phyloP scores from a whole-genome alignment of 495 filamentous ascomycete species.

The Penicillium arizonense region DNA sequence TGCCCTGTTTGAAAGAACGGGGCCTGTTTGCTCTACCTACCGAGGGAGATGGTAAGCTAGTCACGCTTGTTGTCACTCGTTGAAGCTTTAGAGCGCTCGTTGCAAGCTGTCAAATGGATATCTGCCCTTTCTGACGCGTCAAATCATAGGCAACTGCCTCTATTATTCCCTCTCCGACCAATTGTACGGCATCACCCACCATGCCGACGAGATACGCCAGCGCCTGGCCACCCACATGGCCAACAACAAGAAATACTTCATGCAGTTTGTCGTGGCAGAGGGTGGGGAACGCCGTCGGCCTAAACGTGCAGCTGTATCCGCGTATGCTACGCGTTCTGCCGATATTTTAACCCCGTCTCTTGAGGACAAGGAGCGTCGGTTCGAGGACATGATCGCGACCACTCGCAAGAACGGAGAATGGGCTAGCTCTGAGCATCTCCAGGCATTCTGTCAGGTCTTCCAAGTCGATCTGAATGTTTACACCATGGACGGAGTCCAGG shows the following conservation, averaged over 20 bases:
- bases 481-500: slow-evolving; percentile 46
- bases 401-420: slow-evolving; percentile 65
- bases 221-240: slow-evolving; percentile 63
- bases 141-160: slow-evolving; percentile 64
- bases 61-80: background rate
- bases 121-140: slow-evolving; percentile 19
- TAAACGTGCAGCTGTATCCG: slow-evolving; percentile 52
- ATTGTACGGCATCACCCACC: slow-evolving; percentile 61
- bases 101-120: background rate
- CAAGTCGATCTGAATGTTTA: slow-evolving; percentile 64
- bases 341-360: slow-evolving; percentile 42
- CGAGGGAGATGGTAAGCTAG: slow-evolving; percentile 43
- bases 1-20: slow-evolving; percentile 37
- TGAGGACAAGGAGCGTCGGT: slow-evolving; percentile 60
- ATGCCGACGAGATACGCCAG: slow-evolving; percentile 58
- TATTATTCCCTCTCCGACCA: slow-evolving; percentile 79
- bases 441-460: slow-evolving; percentile 64
- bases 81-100: background rate
- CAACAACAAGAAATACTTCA: slow-evolving; percentile 59
- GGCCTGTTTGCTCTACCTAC: slow-evolving; percentile 45
- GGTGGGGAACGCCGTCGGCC: slow-evolving; percentile 63
- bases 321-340: slow-evolving; percentile 38
- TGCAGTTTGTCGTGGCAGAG: slow-evolving; percentile 61
- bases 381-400: slow-evolving; percentile 57
- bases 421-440: slow-evolving; percentile 71